These are phyloP conservation scores for Magnusiomyces fungicola DNA, from an alignment of 1,139 yeast genomes.

Conservation along the genomic window DNA sequence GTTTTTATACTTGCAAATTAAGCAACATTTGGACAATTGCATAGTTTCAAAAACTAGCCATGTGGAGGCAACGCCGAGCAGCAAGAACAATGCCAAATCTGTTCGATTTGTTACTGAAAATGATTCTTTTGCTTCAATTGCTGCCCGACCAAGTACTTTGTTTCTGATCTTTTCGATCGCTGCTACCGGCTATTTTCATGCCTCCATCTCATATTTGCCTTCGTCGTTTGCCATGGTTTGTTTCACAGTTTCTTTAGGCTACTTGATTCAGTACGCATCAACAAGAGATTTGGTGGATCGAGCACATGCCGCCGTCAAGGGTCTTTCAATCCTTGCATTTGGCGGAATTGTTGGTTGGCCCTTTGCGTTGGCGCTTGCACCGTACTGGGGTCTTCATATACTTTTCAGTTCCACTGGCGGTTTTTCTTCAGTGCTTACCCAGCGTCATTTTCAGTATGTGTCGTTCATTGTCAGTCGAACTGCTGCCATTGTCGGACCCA, in stretches of 20 bases:
- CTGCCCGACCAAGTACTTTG: constrained; percentile 18
- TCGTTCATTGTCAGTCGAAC: constrained; percentile 8
- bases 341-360: constrained; percentile 94
- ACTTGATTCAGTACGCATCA: constrained; percentile 30
- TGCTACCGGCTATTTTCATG: constrained; percentile 74
- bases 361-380: constrained; percentile 58
- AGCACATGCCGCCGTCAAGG: constrained; percentile 31
- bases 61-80: no score
- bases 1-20: constrained; percentile 41
- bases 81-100: no score
- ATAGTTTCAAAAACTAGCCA: no score
- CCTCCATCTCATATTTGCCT: constrained; percentile 77
- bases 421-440: neutral
- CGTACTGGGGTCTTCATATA: constrained; percentile 13
- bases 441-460: constrained; percentile 3
- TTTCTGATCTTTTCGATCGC: constrained; percentile 37
- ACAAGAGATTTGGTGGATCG: constrained; percentile 24
- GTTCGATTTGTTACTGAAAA: no score
- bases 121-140: no score
- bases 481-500: constrained; percentile 12
- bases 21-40: constrained; percentile 28
- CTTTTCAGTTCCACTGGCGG: neutral
- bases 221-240: constrained; percentile 79
- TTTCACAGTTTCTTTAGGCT: constrained; percentile 47
- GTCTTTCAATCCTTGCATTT: constrained; percentile 46